Evolutionary conservation across 2,329 filamentous ascomycete genomes (phyloP).

Genomic region (Phialocephala subalpina): DNA sequence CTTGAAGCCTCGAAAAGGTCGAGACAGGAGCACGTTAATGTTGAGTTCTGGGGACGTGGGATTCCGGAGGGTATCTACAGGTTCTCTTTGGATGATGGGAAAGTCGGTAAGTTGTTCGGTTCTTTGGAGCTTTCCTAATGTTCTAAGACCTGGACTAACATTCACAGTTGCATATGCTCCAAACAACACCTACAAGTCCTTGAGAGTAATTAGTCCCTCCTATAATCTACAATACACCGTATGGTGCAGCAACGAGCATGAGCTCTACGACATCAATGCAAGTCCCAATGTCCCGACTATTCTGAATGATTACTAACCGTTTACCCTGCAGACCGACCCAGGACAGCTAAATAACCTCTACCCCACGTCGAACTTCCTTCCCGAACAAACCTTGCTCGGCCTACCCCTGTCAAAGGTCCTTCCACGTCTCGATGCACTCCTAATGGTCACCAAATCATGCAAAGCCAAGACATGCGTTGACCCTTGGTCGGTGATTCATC

Average conservation of each 20-base stretch:
- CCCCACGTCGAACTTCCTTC: slow-evolving; percentile 29
- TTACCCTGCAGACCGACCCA: slow-evolving; percentile 55
- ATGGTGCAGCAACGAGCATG: slow-evolving; percentile 73
- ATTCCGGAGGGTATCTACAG: slow-evolving; percentile 39
- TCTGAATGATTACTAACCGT: neutral
- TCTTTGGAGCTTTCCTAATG: neutral
- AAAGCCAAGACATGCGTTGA: slow-evolving; percentile 59
- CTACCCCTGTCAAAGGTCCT: slow-evolving; percentile 50
- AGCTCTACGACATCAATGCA: slow-evolving; percentile 69
- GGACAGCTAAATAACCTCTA: slow-evolving; percentile 58
- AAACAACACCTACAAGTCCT: slow-evolving; percentile 59
- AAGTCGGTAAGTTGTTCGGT: slow-evolving; percentile 29
- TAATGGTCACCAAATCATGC: slow-evolving; percentile 69
- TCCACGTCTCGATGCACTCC: slow-evolving; percentile 62
- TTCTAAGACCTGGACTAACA: neutral
- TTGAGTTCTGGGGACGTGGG: slow-evolving; percentile 54
- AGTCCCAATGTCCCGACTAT: slow-evolving; percentile 26
- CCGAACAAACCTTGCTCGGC: slow-evolving; percentile 43
- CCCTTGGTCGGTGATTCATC: slow-evolving; percentile 66
- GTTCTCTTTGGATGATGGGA: slow-evolving; percentile 40
- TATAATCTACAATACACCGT: slow-evolving; percentile 73
- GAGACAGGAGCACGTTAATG: slow-evolving; percentile 55
- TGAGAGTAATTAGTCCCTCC: slow-evolving; percentile 51
- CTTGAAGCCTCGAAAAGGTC: slow-evolving; percentile 31
- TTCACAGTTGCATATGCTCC: slow-evolving; percentile 31